A percentile compares a stretch with the other conserved stretches of the same genome.
phyloP scores from a whole-genome alignment of 2,329 filamentous ascomycete genomes.

The Talaromyces sp. region DNA sequence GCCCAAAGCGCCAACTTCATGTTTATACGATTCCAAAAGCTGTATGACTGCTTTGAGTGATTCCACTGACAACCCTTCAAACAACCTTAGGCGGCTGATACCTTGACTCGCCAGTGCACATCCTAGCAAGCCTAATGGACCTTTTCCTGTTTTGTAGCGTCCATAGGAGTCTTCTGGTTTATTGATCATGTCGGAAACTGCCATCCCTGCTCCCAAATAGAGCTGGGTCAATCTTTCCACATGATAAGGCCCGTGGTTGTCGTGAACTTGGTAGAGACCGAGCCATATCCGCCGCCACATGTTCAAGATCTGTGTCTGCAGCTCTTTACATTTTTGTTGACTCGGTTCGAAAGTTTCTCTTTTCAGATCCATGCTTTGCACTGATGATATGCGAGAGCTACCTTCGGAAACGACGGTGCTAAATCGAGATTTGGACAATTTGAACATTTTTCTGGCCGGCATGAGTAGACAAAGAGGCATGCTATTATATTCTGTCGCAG shows the following conservation, averaged over 20 bases:
- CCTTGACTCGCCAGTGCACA: conserved; percentile 19
- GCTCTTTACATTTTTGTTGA: conserved; percentile 17
- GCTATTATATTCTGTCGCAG: background rate
- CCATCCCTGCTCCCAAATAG: conserved; percentile 23
- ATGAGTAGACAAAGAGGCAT: background rate
- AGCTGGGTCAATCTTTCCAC: conserved; percentile 21
- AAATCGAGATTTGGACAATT: conserved; percentile 8
- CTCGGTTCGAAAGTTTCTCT: background rate
- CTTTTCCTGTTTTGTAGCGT: conserved; percentile 5
- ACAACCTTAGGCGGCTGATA: conserved; percentile 23
- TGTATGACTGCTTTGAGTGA: conserved; percentile 23
- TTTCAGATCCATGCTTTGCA: conserved; percentile 7
- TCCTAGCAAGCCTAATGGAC: conserved; percentile 18
- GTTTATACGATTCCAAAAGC: conserved; percentile 23
- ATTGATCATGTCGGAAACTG: conserved; percentile 1
- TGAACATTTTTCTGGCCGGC: conserved; percentile 14
- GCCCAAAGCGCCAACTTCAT: conserved; percentile 21
- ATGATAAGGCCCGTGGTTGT: conserved; percentile 20
- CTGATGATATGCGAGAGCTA: conserved; percentile 7
- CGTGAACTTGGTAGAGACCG: conserved; percentile 23
- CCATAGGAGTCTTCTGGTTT: conserved; percentile 1
- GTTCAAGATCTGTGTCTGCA: conserved; percentile 21
- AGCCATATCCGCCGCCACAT: conserved; percentile 24
- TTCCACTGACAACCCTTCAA: conserved; percentile 20
- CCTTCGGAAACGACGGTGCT: conserved; percentile 12